Evolutionary conservation across 345 rosid genomes (phyloP).

Genomic region (Hypericum androsaemum): DNA sequence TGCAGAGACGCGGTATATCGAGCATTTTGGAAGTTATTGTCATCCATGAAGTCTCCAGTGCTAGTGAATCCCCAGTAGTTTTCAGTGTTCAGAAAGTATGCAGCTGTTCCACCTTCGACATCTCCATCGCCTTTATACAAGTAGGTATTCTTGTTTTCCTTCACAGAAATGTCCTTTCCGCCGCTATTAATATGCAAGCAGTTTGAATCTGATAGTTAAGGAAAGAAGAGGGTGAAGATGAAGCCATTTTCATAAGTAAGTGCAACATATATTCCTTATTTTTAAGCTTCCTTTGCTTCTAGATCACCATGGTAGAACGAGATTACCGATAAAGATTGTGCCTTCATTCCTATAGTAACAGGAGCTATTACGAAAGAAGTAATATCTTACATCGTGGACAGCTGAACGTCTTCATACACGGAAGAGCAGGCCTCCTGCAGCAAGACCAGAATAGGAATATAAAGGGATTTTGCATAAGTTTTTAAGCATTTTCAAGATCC

Average conservation of each 20-base stretch:
- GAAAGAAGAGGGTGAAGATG: neutral
- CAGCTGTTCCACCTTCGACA: slow-evolving; percentile 10
- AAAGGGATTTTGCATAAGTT: neutral
- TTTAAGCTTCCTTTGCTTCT: no score
- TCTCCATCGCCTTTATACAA: slow-evolving; percentile 14
- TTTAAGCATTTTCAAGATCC: neutral
- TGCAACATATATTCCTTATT: neutral
- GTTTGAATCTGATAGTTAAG: slow-evolving; percentile 9
- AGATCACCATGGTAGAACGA: no score
- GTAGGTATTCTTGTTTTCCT: slow-evolving; percentile 1
- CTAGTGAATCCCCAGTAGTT: slow-evolving; percentile 18
- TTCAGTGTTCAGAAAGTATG: neutral
- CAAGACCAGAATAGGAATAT: neutral
- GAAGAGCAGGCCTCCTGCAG: slow-evolving; percentile 33
- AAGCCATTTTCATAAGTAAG: neutral
- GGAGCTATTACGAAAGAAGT: no score
- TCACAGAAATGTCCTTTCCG: slow-evolving; percentile 3
- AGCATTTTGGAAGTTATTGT: slow-evolving; percentile 5
- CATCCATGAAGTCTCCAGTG: slow-evolving; percentile 19
- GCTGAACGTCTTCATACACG: slow-evolving; percentile 41
- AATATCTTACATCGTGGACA: slow-evolving; percentile 52
- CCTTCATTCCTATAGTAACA: no score
- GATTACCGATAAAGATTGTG: no score
- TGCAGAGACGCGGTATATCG: slow-evolving; percentile 2
- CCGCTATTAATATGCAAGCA: slow-evolving; percentile 13